A percentile compares a stretch with the other conserved stretches of the same genome.
phyloP scores from a whole-genome alignment of 106 monocot genomes.

The Allium cepa region DNA sequence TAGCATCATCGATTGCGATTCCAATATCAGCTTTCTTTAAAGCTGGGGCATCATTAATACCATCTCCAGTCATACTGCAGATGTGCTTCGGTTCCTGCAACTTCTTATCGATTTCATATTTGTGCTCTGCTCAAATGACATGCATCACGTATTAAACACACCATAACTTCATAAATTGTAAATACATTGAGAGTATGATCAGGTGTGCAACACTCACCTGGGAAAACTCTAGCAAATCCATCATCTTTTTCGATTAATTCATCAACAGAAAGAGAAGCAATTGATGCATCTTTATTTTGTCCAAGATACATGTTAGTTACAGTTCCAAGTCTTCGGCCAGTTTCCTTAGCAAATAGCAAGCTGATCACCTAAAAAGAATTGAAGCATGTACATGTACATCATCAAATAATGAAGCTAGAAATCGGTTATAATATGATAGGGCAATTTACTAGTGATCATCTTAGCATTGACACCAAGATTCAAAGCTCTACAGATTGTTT shows the following conservation, averaged over 20 bases:
- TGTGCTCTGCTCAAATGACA: conserved; percentile 3
- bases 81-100: conserved; percentile 17
- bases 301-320: conserved; percentile 54
- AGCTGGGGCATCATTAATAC: conserved; percentile 19
- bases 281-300: conserved; percentile 19
- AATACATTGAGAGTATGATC: background rate
- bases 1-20: conserved; percentile 8
- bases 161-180: too few relatives aligned
- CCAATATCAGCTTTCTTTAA: conserved; percentile 18
- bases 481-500: conserved; percentile 87
- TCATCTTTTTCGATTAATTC: conserved; percentile 49
- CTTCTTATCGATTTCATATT: conserved; percentile 14
- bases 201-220: background rate
- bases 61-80: conserved; percentile 15
- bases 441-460: conserved; percentile 79
- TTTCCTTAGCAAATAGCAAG: conserved; percentile 53
- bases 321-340: conserved; percentile 52
- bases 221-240: conserved; percentile 61
- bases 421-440: too few relatives aligned
- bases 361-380: conserved; percentile 29
- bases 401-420: too few relatives aligned
- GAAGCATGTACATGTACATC: too few relatives aligned
- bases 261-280: conserved; percentile 1
- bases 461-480: conserved; percentile 93
- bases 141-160: background rate